A percentile compares a stretch with the other conserved stretches of the same genome.
Evolutionary conservation across 805 yeast species (phyloP).

Genomic region (Saccharomycopsis fodiens): DNA sequence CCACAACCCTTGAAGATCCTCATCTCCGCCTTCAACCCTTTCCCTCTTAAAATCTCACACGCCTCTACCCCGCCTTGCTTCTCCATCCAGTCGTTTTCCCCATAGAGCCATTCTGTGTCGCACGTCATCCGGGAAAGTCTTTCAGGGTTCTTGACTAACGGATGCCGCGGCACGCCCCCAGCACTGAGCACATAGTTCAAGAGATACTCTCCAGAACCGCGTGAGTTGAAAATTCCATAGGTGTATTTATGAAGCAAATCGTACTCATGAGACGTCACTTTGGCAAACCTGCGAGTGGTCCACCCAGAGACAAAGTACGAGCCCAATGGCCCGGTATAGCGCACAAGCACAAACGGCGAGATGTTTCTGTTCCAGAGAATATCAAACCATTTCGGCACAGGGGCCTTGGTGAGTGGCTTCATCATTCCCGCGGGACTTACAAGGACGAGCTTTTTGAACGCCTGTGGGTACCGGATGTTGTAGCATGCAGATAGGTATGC

Average conservation of each 20-base stretch:
- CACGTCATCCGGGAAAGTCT: conserved; percentile 41
- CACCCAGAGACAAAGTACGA: conserved; percentile 83
- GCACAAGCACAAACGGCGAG: conserved; percentile 76
- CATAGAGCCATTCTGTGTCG: conserved; percentile 77
- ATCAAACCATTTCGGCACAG: conserved; percentile 70
- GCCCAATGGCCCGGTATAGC: conserved; percentile 76
- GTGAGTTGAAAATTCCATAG: conserved; percentile 75
- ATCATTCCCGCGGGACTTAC: conserved; percentile 88
- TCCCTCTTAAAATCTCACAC: conserved; percentile 24
- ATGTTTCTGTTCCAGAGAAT: conserved; percentile 80
- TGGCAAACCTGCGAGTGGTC: conserved; percentile 75
- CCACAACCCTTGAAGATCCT: conserved; percentile 50
- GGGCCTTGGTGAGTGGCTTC: conserved; percentile 35
- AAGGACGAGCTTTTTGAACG: conserved; percentile 62
- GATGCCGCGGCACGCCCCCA: conserved; percentile 83
- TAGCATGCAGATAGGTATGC: conserved; percentile 73
- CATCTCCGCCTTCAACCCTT: conserved; percentile 28
- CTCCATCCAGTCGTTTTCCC: conserved; percentile 70
- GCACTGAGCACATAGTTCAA: conserved; percentile 77
- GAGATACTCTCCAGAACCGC: conserved; percentile 92
- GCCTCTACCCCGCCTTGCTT: conserved; percentile 32
- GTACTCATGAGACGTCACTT: conserved; percentile 38
- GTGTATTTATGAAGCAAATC: conserved; percentile 66
- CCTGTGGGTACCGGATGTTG: conserved; percentile 51
- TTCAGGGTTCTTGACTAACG: conserved; percentile 40